A percentile compares a stretch with the other conserved stretches of the same genome.
Evolutionary conservation across 192 early-diverging fungal genomes (phyloP).

Genomic region (Coemansia sp.): DNA sequence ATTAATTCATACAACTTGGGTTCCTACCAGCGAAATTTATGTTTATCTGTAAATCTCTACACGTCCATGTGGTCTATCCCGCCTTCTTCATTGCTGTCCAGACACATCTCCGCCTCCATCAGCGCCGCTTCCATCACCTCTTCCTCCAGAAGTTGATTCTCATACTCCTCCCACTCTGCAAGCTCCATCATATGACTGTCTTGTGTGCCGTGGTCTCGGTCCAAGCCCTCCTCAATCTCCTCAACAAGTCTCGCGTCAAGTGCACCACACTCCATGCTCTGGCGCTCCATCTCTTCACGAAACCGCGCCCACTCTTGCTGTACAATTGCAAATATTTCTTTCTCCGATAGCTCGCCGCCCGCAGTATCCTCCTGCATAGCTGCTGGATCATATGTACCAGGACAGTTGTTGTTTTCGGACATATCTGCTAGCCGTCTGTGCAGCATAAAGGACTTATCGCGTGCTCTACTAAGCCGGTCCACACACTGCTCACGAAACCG

Average conservation of each 20-base stretch:
- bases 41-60: not conserved
- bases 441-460: constrained; percentile 40
- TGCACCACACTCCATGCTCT: constrained; percentile 36
- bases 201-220: not conserved
- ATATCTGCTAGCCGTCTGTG: constrained; percentile 26
- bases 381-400: not conserved
- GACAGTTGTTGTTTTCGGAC: not conserved
- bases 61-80: not conserved
- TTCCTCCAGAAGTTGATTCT: constrained; percentile 38
- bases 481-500: constrained; percentile 45
- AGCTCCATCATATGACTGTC: constrained; percentile 21
- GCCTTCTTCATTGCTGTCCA: constrained; percentile 1
- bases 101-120: constrained; percentile 17
- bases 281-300: constrained; percentile 41
- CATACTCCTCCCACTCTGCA: constrained; percentile 41
- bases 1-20: not conserved
- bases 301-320: constrained; percentile 50
- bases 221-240: constrained; percentile 39
- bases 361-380: not conserved
- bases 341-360: constrained; percentile 21
- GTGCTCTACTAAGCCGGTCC: constrained; percentile 31
- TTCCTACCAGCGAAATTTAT: not conserved
- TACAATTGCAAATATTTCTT: constrained; percentile 38
- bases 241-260: constrained; percentile 32
- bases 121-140: constrained; percentile 40